Evolutionary conservation across 371 early-diverging fungal species (phyloP), one percentile per base, ranked within the genome.

Genomic region (Apophysomyces sp.): DNA sequence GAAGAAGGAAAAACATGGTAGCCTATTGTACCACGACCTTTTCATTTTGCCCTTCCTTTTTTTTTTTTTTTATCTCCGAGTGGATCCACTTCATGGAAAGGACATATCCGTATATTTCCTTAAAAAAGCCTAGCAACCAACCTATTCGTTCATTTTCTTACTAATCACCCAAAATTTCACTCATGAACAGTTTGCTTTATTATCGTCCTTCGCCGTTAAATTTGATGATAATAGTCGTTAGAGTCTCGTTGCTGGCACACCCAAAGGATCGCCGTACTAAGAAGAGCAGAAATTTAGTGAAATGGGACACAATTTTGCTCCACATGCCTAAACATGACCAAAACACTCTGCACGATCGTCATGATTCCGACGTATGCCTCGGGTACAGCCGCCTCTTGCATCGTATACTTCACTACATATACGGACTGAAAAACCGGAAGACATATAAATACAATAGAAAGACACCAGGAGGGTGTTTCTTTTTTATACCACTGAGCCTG

Each of bases 301-400:
- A 29, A 40, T 21, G n/a, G 12, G 28, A 5, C n/a, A n/a, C n/a
- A n/a, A n/a, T 6, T 29, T 2, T 15, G 3, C 39, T 12, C 32
- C 2, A 9, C 34, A 36, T 77, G 87, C 90, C 88, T 86, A 28
- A 84, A 52, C 82, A 92, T 86, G 39, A 92, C 87, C 32, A 86
- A 60, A 16, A 77, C 55, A 65, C 85, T 87, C 62, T 92, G 92
- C 15, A 83, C 70, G 1, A 86, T 77, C 37, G 83, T 80, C 52
- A 78, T 70, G 53, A 88, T 77, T 18, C 90, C 90, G 66, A 89
- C 72, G 60, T 88, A 89, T 4, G 76, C 65, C 32, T 83, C 83
- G 7, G 81, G 73, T 4, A 80, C 85, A 9, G 67, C 58, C 27
- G 73, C 62, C 11, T 83, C 86, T 2, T 87, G 80, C 44, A 87